Percentiles rank a stretch among this genome's conserved stretches.
These are phyloP conservation scores for Darksidea phi DNA, from an alignment of 495 filamentous ascomycete genomes.

Conservation along the genomic window DNA sequence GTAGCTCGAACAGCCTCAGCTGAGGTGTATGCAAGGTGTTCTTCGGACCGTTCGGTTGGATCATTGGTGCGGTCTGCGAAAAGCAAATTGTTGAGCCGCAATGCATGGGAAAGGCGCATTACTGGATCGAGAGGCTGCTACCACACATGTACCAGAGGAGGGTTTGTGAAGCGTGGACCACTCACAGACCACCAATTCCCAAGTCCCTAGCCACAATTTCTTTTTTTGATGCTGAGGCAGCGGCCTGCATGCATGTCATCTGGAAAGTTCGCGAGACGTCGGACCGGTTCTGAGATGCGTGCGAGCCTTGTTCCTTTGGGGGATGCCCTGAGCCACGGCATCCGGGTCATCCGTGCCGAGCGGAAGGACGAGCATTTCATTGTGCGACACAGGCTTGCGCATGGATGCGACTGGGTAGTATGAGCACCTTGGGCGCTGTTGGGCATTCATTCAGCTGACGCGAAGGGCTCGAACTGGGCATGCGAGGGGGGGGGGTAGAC, in stretches of 20 bases:
- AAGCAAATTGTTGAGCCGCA: background rate
- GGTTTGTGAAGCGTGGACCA: background rate
- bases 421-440: background rate
- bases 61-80: background rate
- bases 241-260: conserved; percentile 27
- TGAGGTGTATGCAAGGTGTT: background rate
- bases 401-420: background rate
- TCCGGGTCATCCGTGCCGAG: conserved; percentile 1
- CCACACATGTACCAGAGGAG: background rate
- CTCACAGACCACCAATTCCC: conserved; percentile 1
- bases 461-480: conserved; percentile 1
- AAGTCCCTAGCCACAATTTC: background rate
- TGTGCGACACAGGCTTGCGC: background rate
- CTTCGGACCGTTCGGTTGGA: background rate
- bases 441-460: conserved; percentile 11
- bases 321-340: conserved; percentile 5
- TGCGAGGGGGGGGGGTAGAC: background rate
- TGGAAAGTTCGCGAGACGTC: conserved; percentile 20
- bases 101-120: background rate
- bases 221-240: background rate
- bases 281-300: conserved; percentile 23
- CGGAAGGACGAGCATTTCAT: conserved; percentile 1
- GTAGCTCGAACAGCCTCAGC: background rate
- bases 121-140: background rate
- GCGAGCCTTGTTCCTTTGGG: conserved; percentile 16